phyloP scores from a whole-genome alignment of 164 flowering plant genomes.

The Magnolia officinalis region DNA sequence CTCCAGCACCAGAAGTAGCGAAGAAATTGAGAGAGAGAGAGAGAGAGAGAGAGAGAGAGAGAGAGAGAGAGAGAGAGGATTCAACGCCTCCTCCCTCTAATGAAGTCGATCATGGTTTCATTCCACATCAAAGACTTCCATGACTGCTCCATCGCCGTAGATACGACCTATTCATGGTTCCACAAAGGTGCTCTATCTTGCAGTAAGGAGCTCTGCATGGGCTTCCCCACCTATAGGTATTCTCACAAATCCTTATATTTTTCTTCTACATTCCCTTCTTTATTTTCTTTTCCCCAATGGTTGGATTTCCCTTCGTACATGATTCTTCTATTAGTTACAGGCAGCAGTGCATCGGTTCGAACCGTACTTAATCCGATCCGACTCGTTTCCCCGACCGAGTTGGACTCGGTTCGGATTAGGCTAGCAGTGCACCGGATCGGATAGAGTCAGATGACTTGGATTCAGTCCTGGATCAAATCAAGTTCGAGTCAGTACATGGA shows the following conservation, averaged over 20 bases:
- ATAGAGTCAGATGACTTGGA: too few species aligned
- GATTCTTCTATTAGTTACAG: neutral
- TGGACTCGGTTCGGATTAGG: too few species aligned
- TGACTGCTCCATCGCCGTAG: constrained; percentile 76
- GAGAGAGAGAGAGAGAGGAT: constrained; percentile 49
- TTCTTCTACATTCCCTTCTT: neutral
- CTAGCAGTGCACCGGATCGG: too few species aligned
- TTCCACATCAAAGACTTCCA: constrained; percentile 69
- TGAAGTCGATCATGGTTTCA: constrained; percentile 87
- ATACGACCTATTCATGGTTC: constrained; percentile 97
- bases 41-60: too few species aligned
- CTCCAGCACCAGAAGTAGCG: too few species aligned
- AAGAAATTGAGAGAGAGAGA: too few species aligned
- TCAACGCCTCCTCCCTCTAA: constrained; percentile 75
- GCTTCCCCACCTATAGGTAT: constrained; percentile 71
- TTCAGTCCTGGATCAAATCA: too few species aligned
- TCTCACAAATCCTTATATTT: constrained; percentile 1
- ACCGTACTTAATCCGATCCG: too few species aligned
- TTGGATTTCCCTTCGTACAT: neutral
- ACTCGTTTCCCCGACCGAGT: too few species aligned
- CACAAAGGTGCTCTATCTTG: constrained; percentile 95
- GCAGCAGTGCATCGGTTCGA: neutral
- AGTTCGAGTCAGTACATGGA: too few species aligned
- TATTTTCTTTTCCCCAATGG: neutral
- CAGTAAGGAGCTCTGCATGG: constrained; percentile 85